These are phyloP conservation scores for Sequoia sempervirens DNA, from an alignment of 75 land plant genomes.

Conservation along the genomic window DNA sequence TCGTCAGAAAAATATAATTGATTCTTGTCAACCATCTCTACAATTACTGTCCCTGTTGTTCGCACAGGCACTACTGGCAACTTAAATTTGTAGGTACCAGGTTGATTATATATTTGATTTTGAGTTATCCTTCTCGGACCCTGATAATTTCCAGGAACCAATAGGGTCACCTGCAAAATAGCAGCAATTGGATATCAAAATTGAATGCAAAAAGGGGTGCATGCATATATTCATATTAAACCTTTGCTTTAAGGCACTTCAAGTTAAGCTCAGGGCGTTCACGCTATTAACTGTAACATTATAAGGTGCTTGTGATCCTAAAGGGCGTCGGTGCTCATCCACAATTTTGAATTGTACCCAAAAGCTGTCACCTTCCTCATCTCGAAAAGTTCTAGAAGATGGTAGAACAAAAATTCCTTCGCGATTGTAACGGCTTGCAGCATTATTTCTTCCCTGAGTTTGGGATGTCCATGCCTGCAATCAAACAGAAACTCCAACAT, in stretches of 20 bases:
- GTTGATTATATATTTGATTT: constrained; percentile 38
- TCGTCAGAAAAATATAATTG: constrained; percentile 87
- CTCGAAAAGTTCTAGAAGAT: constrained; percentile 77
- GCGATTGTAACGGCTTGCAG: constrained; percentile 56
- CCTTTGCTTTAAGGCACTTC: neutral
- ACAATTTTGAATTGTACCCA: constrained; percentile 87
- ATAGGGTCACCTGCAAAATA: constrained; percentile 57
- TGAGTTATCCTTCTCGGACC: constrained; percentile 70
- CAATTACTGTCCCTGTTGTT: constrained; percentile 79
- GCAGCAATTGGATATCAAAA: neutral
- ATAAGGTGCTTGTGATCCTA: constrained; percentile 82
- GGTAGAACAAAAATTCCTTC: constrained; percentile 78
- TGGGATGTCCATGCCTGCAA: constrained; percentile 87
- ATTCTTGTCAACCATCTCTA: constrained; percentile 95
- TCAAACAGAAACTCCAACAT: neutral
- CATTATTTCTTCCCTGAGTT: constrained; percentile 81
- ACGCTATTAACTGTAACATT: constrained; percentile 75
- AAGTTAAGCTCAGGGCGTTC: neutral
- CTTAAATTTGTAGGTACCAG: constrained; percentile 69
- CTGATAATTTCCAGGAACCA: constrained; percentile 95
- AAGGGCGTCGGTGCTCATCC: constrained; percentile 58
- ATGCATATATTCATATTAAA: constrained; percentile 1
- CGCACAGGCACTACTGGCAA: constrained; percentile 88
- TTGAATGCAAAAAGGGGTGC: neutral
- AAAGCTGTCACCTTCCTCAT: constrained; percentile 89